Evolutionary conservation across 805 yeast genomes (phyloP), one percentile per base, ranked within the genome.

Genomic region (Myxozyma melibiosi): DNA sequence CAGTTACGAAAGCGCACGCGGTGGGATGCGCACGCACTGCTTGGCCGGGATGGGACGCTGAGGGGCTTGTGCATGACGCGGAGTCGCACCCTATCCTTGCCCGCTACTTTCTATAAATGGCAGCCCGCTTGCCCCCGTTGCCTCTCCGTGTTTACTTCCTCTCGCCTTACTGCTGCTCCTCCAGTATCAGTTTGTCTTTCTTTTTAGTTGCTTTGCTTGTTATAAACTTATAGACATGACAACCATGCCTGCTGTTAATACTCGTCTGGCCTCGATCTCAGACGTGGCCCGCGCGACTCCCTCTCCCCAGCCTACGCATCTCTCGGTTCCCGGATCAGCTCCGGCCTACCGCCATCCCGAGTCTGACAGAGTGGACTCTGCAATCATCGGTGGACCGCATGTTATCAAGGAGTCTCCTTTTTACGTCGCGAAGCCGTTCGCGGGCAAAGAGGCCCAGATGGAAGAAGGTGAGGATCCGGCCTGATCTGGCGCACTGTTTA

Each of bases 361-460:
- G 18, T 41, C 18, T 9, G 40, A 33, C n/a, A 35, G 31, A 13
- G 49, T 42, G 18, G 43, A 20, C 9, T 13, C 44, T 7, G 48
- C 49, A 3, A 40, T 34, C 14, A 30, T 42, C 22, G 51, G 51
- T 4, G 51, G 39, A 11, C 62, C 48, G 14, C 53, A 49, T 20
- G 31, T 57, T 14, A 44, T 59, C 31, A 43, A 52, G 34, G 20
- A 33, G 16, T 44, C 56, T 14, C 63, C 63, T 11, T 59, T 59
- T 56, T 92, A 90, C 77, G 82, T 83, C 61, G 81, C 86, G 50
- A 77, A 84, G 51, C 85, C 87, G 4, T 92, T 90, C 69, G 80
- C 83, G 24, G 96, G 91, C 34, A 90, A 88, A 70, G 86, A 84
- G 68, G 78, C 81, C 46, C 98, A 94, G 72, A 81, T 85, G 71